These are phyloP conservation scores for Penicillium sp. DNA, from an alignment of 2,329 filamentous ascomycete genomes.

Conservation along the genomic window DNA sequence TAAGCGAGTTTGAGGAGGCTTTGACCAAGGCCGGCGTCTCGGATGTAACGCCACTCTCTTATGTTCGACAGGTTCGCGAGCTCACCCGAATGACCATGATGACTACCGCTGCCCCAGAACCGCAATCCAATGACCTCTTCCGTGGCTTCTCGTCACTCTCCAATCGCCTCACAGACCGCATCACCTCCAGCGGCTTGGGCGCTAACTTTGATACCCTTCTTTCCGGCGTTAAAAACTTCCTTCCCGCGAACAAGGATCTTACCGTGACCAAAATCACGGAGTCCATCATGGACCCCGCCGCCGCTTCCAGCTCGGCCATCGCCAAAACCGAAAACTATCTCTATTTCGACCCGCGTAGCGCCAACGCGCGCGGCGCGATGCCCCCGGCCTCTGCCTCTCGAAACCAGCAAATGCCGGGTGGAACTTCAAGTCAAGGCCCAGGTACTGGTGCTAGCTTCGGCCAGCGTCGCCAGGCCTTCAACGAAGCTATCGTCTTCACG, in stretches of 20 bases:
- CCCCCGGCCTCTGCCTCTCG: constrained; percentile 70
- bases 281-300: constrained; percentile 93
- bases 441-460: constrained; percentile 86
- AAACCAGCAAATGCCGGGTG: constrained; percentile 50
- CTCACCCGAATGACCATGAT: constrained; percentile 99
- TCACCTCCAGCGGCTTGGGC: constrained; percentile 86
- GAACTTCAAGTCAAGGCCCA: constrained; percentile 51
- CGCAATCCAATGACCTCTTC: constrained; percentile 73
- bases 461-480: constrained; percentile 85
- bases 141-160: constrained; percentile 91
- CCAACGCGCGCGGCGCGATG: constrained; percentile 90
- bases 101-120: constrained; percentile 74
- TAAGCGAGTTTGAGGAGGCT: constrained; percentile 84
- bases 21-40: constrained; percentile 72
- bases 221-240: constrained; percentile 94
- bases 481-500: constrained; percentile 90
- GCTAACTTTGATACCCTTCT: constrained; percentile 93
- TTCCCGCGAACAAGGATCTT: constrained; percentile 93
- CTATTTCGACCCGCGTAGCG: constrained; percentile 93
- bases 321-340: constrained; percentile 96
- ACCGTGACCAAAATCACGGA: constrained; percentile 98
- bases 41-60: constrained; percentile 77
- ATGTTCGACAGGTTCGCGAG: constrained; percentile 87
- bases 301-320: constrained; percentile 87
- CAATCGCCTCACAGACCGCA: constrained; percentile 86